Conservation (phyloP, 78 protist genomes). For the Dictyostelium intermedium region DNA sequence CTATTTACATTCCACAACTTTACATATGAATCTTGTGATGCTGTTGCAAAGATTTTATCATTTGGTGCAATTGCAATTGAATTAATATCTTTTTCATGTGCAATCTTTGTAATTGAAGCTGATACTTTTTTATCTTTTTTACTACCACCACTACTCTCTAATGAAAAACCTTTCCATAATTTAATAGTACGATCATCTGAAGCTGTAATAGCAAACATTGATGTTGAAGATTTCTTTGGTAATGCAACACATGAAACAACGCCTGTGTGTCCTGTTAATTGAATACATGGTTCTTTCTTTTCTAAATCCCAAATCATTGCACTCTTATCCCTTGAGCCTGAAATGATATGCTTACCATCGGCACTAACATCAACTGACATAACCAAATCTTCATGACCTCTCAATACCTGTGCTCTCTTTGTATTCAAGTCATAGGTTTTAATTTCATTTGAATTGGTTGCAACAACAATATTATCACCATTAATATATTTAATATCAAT, state of each 20-base stretch:
- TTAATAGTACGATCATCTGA: slow-evolving; percentile 84
- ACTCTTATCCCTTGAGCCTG: slow-evolving; percentile 84
- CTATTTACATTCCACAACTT: slow-evolving; percentile 84
- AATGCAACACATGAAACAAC: slow-evolving; percentile 82
- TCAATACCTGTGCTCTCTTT: slow-evolving; percentile 24
- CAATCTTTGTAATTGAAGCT: slow-evolving; percentile 57
- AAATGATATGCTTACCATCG: slow-evolving; percentile 65
- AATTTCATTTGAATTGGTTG: slow-evolving; percentile 78
- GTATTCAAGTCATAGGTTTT: slow-evolving; percentile 69
- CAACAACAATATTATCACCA: slow-evolving; percentile 57
- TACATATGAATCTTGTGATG: slow-evolving; percentile 90
- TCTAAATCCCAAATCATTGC: slow-evolving; percentile 83
- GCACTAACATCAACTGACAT: slow-evolving; percentile 79
- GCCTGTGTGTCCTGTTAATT: slow-evolving; percentile 85
- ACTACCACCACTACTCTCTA: neutral
- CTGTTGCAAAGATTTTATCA: slow-evolving; percentile 91
- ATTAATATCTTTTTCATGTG: slow-evolving; percentile 96
- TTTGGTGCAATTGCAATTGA: slow-evolving; percentile 93
- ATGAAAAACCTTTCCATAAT: slow-evolving; percentile 66
- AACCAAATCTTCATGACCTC: slow-evolving; percentile 88
- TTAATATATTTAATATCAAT: slow-evolving; percentile 72
- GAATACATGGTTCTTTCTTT: neutral
- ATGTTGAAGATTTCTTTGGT: neutral
- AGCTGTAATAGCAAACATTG: slow-evolving; percentile 41
- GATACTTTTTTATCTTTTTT: neutral